phyloP scores from a whole-genome alignment of 345 rosid species.

The Balakata baccata region DNA sequence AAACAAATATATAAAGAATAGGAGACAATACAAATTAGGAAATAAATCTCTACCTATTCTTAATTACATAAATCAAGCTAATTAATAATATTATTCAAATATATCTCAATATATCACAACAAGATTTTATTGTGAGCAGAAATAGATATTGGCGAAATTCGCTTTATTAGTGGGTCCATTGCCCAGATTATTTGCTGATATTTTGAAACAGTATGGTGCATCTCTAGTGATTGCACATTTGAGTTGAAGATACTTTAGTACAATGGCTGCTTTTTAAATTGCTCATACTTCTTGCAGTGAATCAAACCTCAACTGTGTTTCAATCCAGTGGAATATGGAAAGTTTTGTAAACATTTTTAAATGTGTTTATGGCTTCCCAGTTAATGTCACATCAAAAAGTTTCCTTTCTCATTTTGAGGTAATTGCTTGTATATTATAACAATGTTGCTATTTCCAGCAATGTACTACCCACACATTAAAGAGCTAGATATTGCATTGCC shows the following conservation, averaged over 20 bases:
- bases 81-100: too few relatives aligned
- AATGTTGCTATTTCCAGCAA: background rate
- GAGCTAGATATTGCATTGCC: background rate
- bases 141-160: background rate
- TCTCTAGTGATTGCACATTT: background rate
- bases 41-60: too few relatives aligned
- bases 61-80: too few relatives aligned
- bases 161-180: background rate
- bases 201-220: background rate
- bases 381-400: conserved; percentile 44
- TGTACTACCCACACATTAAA: background rate
- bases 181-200: background rate
- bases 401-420: conserved; percentile 65
- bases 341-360: conserved; percentile 45
- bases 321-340: conserved; percentile 52
- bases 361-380: conserved; percentile 43
- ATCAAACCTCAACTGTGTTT: conserved; percentile 42
- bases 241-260: conserved; percentile 12
- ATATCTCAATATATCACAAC: too few relatives aligned
- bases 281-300: conserved; percentile 45
- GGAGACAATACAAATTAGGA: too few relatives aligned
- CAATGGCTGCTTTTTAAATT: background rate
- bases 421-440: conserved; percentile 8
- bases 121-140: background rate
- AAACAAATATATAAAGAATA: too few relatives aligned